Evolutionary conservation across 805 yeast genomes (phyloP).

Genomic region (Kuraishia capsulata): DNA sequence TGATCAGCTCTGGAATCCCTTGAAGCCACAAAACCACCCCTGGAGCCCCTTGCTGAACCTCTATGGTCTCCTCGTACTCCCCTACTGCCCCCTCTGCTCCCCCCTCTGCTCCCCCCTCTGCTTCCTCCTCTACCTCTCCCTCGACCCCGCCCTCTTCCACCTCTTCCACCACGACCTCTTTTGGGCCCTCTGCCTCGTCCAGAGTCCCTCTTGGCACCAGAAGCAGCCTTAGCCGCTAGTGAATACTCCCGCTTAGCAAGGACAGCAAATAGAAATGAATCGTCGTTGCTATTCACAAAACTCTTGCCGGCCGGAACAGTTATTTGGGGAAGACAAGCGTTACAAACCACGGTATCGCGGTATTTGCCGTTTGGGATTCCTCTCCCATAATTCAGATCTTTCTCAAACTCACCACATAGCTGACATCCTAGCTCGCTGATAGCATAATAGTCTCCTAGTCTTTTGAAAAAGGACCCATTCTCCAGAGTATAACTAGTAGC

Average conservation of each 20-base stretch:
- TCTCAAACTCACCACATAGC: background rate
- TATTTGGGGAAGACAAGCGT: background rate
- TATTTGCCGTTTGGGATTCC: background rate
- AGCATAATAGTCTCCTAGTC: conserved; percentile 34
- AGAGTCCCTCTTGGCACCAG: background rate
- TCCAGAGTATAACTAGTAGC: conserved; percentile 39
- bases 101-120: conserved; percentile 4
- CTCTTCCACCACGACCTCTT: conserved; percentile 7
- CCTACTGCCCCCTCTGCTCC: background rate
- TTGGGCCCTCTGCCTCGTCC: conserved; percentile 1
- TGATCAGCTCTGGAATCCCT: background rate
- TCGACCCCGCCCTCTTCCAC: conserved; percentile 10
- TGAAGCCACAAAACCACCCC: background rate
- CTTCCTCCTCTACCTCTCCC: conserved; percentile 13
- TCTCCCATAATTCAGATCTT: background rate
- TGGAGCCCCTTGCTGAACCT: conserved; percentile 2
- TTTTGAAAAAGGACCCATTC: conserved; percentile 47
- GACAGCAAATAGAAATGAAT: conserved; percentile 33
- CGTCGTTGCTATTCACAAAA: conserved; percentile 36
- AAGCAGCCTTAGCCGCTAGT: background rate
- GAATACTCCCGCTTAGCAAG: conserved; percentile 35
- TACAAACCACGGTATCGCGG: background rate
- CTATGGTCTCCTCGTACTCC: too few species aligned
- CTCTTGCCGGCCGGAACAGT: conserved; percentile 3
- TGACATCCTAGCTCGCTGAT: conserved; percentile 43